Percentiles rank a stretch among this genome's conserved stretches.
phyloP scores from a whole-genome alignment of 352 stramenopile genomes.

The Globisporangium barbulae region DNA sequence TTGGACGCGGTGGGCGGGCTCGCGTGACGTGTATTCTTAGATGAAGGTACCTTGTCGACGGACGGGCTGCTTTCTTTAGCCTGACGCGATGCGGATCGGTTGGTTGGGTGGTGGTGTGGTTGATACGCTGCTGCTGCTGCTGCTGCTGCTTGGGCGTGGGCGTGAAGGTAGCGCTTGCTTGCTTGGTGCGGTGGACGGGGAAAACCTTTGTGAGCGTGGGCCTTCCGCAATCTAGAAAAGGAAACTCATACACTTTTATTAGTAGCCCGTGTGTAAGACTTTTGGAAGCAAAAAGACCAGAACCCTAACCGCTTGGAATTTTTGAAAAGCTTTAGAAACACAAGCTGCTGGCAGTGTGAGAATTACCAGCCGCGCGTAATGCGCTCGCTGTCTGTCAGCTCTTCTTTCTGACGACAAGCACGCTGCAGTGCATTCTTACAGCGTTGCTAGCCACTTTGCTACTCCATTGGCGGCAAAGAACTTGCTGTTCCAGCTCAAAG shows the following conservation, averaged over 20 bases:
- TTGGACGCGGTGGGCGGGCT: background rate
- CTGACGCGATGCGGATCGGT: background rate
- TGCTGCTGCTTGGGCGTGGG: background rate
- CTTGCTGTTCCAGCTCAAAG: background rate
- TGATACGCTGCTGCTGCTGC: slow-evolving; percentile 3
- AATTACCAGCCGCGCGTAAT: background rate
- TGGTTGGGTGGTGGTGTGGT: background rate
- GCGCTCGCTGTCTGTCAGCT: background rate
- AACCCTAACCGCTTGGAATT: background rate
- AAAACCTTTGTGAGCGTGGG: slow-evolving; percentile 2
- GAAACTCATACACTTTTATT: background rate
- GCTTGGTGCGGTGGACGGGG: background rate
- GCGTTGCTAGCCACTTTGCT: too few species aligned
- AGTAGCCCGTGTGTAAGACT: background rate
- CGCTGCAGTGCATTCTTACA: too few species aligned
- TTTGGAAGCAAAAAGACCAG: background rate
- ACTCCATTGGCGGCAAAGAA: too few species aligned
- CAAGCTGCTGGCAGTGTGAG: background rate
- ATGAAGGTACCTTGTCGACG: background rate
- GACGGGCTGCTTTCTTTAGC: background rate
- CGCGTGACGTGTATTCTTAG: slow-evolving; percentile 6
- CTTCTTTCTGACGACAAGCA: background rate
- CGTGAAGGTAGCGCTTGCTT: background rate
- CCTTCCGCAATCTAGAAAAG: background rate
- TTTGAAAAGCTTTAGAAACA: background rate